Conservation (phyloP, 2,329 filamentous ascomycete species). For the Onygena corvina region DNA sequence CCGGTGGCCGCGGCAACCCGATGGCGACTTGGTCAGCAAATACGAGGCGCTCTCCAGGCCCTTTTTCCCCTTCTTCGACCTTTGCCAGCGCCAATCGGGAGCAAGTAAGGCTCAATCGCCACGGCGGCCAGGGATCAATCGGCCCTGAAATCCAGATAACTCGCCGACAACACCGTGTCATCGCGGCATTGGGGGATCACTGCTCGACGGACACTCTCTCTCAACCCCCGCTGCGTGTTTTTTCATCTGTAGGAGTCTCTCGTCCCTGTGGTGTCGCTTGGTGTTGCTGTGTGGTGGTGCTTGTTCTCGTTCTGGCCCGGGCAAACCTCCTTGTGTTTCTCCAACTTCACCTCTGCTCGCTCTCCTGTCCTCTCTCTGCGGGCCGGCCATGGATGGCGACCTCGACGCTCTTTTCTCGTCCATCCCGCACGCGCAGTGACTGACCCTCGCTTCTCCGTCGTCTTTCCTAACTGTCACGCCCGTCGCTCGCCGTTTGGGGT, state of each 20-base stretch:
- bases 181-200: too few species aligned
- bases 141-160: too few species aligned
- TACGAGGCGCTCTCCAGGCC: background rate
- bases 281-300: too few species aligned
- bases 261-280: too few species aligned
- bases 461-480: too few species aligned
- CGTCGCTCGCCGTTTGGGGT: background rate
- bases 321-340: too few species aligned
- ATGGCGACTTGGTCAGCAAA: background rate
- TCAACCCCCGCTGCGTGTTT: too few species aligned
- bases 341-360: background rate
- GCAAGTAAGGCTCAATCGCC: background rate
- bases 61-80: background rate
- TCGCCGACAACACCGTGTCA: too few species aligned
- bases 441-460: background rate
- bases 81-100: background rate
- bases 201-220: too few species aligned
- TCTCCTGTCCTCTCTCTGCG: too few species aligned
- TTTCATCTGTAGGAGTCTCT: too few species aligned
- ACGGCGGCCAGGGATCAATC: too few species aligned
- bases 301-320: background rate
- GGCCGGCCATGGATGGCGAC: background rate
- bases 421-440: background rate
- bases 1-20: background rate
- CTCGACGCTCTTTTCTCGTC: conserved; percentile 3